These are phyloP conservation scores for Aspergillus udagawae DNA, from an alignment of 2,329 filamentous ascomycete species.

Conservation along the genomic window DNA sequence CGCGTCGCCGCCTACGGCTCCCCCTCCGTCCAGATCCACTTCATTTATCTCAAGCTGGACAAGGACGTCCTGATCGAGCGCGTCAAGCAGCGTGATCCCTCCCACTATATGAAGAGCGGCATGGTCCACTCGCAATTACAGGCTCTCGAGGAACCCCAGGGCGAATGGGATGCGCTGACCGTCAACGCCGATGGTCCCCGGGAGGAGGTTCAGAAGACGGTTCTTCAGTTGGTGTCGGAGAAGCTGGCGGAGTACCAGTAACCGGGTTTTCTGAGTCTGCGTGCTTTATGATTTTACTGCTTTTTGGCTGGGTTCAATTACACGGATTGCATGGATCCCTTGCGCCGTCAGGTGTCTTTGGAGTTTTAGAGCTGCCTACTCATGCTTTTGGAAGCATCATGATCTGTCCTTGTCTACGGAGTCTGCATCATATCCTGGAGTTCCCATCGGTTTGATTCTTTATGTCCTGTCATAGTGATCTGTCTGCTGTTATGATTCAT, in stretches of 20 bases:
- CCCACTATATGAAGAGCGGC: conserved; percentile 91
- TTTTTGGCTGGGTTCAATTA: conserved; percentile 6
- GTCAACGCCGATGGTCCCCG: conserved; percentile 58
- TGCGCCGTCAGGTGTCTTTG: conserved; percentile 10
- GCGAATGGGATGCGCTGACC: conserved; percentile 65
- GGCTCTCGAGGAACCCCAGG: conserved; percentile 80
- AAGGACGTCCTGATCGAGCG: conserved; percentile 72
- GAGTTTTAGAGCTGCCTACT: conserved; percentile 8
- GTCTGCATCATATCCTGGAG: not conserved
- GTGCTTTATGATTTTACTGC: not conserved
- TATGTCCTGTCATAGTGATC: not conserved
- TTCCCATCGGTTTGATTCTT: not conserved
- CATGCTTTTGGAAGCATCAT: not conserved
- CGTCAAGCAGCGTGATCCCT: conserved; percentile 67
- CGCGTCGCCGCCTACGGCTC: conserved; percentile 74
- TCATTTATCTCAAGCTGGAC: conserved; percentile 80
- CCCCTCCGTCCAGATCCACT: conserved; percentile 74
- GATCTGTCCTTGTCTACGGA: not conserved
- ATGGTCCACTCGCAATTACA: conserved; percentile 95
- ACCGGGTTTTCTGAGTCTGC: conserved; percentile 1
- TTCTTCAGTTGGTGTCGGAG: conserved; percentile 54
- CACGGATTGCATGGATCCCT: not conserved
- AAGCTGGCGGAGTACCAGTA: conserved; percentile 48
- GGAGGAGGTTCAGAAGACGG: conserved; percentile 56
- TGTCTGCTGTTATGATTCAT: not conserved